Percentiles rank a stretch among this genome's conserved stretches.
phyloP scores from a whole-genome alignment of 768 basidiomycete species.

The Paxillus rubicundulus region DNA sequence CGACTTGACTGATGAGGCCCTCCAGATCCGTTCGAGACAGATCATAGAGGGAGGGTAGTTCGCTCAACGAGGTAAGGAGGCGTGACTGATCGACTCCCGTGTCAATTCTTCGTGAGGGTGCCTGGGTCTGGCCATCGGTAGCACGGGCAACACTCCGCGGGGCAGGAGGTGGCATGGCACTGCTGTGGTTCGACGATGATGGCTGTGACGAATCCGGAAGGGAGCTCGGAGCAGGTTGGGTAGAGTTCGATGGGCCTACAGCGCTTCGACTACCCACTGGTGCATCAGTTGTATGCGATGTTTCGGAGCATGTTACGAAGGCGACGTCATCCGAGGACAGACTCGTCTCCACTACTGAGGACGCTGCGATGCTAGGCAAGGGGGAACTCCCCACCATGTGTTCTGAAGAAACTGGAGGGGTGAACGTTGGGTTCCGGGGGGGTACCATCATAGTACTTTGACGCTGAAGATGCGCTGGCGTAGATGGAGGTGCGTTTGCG shows the following conservation, averaged over 20 bases:
- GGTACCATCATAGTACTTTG: slow-evolving; percentile 2
- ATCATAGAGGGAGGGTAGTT: slow-evolving; percentile 50
- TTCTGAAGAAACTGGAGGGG: not conserved
- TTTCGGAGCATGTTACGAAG: slow-evolving; percentile 29
- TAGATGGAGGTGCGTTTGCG: not conserved
- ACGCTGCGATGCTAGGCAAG: not conserved
- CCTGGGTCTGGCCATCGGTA: slow-evolving; percentile 1
- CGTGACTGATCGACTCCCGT: slow-evolving; percentile 12
- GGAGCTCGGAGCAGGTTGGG: slow-evolving; percentile 12
- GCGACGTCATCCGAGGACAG: slow-evolving; percentile 28
- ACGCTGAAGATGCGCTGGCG: not conserved
- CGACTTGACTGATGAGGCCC: slow-evolving; percentile 53
- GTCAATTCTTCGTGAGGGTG: slow-evolving; percentile 7
- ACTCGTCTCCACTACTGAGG: slow-evolving; percentile 5
- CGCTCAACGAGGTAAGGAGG: slow-evolving; percentile 41
- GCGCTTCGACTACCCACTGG: slow-evolving; percentile 2
- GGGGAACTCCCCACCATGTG: not conserved
- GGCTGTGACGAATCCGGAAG: slow-evolving; percentile 35
- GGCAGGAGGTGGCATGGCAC: slow-evolving; percentile 29
- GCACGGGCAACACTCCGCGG: slow-evolving; percentile 16
- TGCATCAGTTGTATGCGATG: slow-evolving; percentile 8
- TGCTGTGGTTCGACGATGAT: slow-evolving; percentile 24
- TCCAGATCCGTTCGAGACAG: slow-evolving; percentile 54
- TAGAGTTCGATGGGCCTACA: not conserved
- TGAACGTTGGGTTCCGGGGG: not conserved